A percentile compares a stretch with the other conserved stretches of the same genome.
phyloP scores from a whole-genome alignment of 2,329 filamentous ascomycete genomes.

The Chrysosphaeria jannelii region DNA sequence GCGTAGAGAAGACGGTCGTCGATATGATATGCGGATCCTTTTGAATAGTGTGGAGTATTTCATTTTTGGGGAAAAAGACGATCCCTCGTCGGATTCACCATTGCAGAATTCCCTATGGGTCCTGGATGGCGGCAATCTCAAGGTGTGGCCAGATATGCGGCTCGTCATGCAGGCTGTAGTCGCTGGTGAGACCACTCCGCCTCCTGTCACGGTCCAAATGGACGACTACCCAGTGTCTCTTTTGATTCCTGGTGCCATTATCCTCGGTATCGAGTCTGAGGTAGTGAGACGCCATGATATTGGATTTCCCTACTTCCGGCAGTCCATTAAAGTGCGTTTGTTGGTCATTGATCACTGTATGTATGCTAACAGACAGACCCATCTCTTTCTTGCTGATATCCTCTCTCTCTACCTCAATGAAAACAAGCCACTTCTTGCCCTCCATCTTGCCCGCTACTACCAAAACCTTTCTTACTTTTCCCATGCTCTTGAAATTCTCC shows the following conservation, averaged over 20 bases:
- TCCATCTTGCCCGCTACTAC: constrained; percentile 60
- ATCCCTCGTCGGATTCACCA: constrained; percentile 10
- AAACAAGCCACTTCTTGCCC: constrained; percentile 50
- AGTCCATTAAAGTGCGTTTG: constrained; percentile 47
- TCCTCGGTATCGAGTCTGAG: constrained; percentile 76
- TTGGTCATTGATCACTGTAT: too few species aligned
- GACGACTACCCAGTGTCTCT: constrained; percentile 89
- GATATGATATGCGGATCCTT: constrained; percentile 95
- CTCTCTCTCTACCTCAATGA: constrained; percentile 49
- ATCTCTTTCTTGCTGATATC: constrained; percentile 73
- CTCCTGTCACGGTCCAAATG: constrained; percentile 47
- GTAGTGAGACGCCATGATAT: constrained; percentile 79
- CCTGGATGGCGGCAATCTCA: constrained; percentile 65
- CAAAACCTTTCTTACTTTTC: constrained; percentile 71
- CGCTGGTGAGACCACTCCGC: constrained; percentile 37
- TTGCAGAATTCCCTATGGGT: constrained; percentile 78
- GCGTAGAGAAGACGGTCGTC: constrained; percentile 58
- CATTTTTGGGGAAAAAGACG: constrained; percentile 6
- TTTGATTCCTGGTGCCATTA: constrained; percentile 62
- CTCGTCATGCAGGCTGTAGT: constrained; percentile 43
- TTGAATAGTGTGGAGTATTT: constrained; percentile 80
- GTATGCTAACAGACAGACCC: constrained; percentile 25
- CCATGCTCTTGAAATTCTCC: constrained; percentile 68
- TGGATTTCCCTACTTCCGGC: constrained; percentile 69
- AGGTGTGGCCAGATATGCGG: constrained; percentile 68